A percentile compares a stretch with the other conserved stretches of the same genome.
Conservation (phyloP, 2,329 filamentous ascomycete species). For the Phyllosticta citrichinensis region DNA sequence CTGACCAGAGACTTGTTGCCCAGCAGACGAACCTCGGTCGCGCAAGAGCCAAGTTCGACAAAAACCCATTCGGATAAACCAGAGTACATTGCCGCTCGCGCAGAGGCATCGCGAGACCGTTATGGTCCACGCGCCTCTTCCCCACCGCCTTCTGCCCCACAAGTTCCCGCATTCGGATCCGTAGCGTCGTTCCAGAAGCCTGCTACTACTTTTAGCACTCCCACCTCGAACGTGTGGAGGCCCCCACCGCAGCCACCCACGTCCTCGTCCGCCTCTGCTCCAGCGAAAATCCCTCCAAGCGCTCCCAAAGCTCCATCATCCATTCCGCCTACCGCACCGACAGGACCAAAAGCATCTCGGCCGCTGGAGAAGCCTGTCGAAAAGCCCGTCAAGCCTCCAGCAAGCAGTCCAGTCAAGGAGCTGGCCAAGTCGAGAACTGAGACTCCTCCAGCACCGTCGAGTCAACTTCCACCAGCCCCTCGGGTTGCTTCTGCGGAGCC, state of each 20-base stretch:
- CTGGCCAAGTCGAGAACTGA: conserved; percentile 8
- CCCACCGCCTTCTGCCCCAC: conserved; percentile 43
- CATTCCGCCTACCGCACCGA: conserved; percentile 7
- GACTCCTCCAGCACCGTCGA: neutral
- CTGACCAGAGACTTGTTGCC: conserved; percentile 1
- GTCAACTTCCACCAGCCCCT: conserved; percentile 8
- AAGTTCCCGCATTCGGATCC: conserved; percentile 47
- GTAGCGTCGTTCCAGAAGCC: conserved; percentile 14
- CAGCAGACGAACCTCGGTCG: conserved; percentile 27
- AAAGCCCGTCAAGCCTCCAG: conserved; percentile 12
- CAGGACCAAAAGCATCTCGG: conserved; percentile 24
- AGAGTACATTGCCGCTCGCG: conserved; percentile 35
- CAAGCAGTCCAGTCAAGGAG: conserved; percentile 16
- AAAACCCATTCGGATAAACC: conserved; percentile 25
- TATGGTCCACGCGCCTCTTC: conserved; percentile 38
- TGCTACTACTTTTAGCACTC: conserved; percentile 7
- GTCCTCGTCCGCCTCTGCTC: conserved; percentile 20
- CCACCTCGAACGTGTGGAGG: conserved; percentile 32
- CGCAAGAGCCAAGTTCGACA: conserved; percentile 21
- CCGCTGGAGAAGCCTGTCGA: conserved; percentile 18
- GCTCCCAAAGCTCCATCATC: conserved; percentile 26
- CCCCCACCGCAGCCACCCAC: conserved; percentile 26
- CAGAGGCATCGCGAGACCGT: conserved; percentile 36
- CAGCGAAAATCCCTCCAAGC: conserved; percentile 21
- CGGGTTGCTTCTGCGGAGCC: conserved; percentile 6